Evolutionary conservation across 257 asterid species (phyloP), one percentile per base, ranked within the genome.

Genomic region (Sherardia arvensis): DNA sequence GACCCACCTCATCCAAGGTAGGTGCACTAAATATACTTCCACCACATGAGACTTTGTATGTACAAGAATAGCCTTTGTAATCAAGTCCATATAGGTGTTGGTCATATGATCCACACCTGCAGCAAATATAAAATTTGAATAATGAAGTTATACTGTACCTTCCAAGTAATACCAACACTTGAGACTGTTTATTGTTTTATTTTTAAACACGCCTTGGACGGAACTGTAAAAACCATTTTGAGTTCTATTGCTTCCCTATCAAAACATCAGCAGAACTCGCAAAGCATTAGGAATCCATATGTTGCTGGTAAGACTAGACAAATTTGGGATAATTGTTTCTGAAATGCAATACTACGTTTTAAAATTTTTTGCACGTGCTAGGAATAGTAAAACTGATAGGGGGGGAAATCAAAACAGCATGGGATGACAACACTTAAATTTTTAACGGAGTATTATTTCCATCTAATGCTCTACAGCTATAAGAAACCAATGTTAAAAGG

Each of bases 51-150:
- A 86, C 74, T 77, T 76, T 85, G 73, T 73, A 86, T 55, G 71
- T 65, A 73, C 98, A 88, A 69, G 73, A 72, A 79, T 82, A 78
- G 49, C 66, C 81, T 76, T 61, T 78, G 84, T 91, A 91, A 76
- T 91, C 95, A 67, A 91, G 83, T 59, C 96, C 96, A 74, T 91
- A 91, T 27, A 91, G 79, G 73, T 83, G 73, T 67, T 86, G 98
- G 73, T 88, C 96, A 54, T 91, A 85, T 27, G 98, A 91, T 69
- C 98, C 98, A 69, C 98, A 88, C 98, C 97, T 90, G 87, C 69
- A 74, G 72, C 55, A 32, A 59, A 59, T 40, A 65, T 64, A 27
- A 20, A 36, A 8, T 32, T 60, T 69, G 53, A 67, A 62, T 32
- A 59, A 67, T 69, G 28, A 34, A n/a, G 58, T 66, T 66, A 38